phyloP scores from a whole-genome alignment of 148 eudicot species.

The Amaranthus palmeri region DNA sequence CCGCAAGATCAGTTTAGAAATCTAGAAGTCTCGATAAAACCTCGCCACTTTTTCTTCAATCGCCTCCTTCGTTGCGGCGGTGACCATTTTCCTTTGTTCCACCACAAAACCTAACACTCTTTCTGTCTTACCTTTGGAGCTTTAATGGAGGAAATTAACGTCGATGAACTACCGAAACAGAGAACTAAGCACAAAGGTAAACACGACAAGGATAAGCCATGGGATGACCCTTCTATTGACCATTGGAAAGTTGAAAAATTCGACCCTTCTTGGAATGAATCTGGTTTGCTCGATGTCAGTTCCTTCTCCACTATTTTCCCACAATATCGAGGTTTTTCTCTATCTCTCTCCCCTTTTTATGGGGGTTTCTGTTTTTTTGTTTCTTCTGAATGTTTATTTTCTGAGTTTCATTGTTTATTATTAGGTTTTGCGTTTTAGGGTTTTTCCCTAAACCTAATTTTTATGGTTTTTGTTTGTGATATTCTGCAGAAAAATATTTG shows the following conservation, averaged over 20 bases:
- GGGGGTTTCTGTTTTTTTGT: background rate
- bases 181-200: slow-evolving; percentile 69
- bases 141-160: slow-evolving; percentile 2
- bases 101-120: too few species aligned
- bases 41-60: too few species aligned
- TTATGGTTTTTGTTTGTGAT: background rate
- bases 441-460: background rate
- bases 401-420: background rate
- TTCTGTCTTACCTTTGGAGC: too few species aligned
- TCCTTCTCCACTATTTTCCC: slow-evolving; percentile 90
- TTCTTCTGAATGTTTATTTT: background rate
- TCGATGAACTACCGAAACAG: slow-evolving; percentile 13
- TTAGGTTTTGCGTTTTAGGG: background rate
- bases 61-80: too few species aligned
- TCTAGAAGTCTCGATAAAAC: too few species aligned
- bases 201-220: slow-evolving; percentile 87
- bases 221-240: slow-evolving; percentile 72
- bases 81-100: too few species aligned
- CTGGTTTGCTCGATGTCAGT: slow-evolving; percentile 72
- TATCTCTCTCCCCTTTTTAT: background rate
- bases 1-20: too few species aligned
- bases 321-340: slow-evolving; percentile 58
- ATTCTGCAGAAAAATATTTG: slow-evolving; percentile 55
- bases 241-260: slow-evolving; percentile 89
- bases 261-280: slow-evolving; percentile 69